Evolutionary conservation across 1,139 yeast species (phyloP).

Genomic region (Magnusiomyces fungicola): DNA sequence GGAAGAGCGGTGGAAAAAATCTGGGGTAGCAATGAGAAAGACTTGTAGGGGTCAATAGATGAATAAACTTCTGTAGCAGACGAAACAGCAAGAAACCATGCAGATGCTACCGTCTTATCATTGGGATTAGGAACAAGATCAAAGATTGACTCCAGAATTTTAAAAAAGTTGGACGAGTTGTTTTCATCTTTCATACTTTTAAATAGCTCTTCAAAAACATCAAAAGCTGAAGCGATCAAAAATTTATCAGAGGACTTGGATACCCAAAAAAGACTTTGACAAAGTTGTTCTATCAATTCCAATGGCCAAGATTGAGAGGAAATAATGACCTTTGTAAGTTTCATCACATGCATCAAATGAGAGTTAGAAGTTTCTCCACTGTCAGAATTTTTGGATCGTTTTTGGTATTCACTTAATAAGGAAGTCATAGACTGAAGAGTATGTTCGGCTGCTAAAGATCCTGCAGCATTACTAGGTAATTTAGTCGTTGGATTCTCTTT

Average conservation of each 20-base stretch:
- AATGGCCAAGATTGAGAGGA: constrained; percentile 79
- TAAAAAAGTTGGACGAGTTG: constrained; percentile 47
- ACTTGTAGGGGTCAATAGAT: constrained; percentile 48
- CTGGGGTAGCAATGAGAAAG: constrained; percentile 49
- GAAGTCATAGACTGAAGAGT: constrained; percentile 48
- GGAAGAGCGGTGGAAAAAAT: constrained; percentile 51
- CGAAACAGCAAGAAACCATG: constrained; percentile 93
- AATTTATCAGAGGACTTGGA: constrained; percentile 81
- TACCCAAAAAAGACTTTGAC: constrained; percentile 67
- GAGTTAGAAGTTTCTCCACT: constrained; percentile 35
- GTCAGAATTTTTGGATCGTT: constrained; percentile 16
- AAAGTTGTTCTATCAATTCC: constrained; percentile 57
- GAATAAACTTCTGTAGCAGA: constrained; percentile 73
- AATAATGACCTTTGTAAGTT: constrained; percentile 61
- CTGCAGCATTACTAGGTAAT: constrained; percentile 58
- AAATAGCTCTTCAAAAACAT: constrained; percentile 80
- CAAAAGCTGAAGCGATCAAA: constrained; percentile 71
- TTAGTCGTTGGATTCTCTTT: constrained; percentile 74
- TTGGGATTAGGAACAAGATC: constrained; percentile 74
- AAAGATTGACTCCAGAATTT: constrained; percentile 62
- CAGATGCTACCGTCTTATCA: constrained; percentile 80
- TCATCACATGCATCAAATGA: constrained; percentile 66
- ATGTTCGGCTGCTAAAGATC: constrained; percentile 59
- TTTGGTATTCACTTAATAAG: constrained; percentile 34
- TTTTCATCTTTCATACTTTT: constrained; percentile 64